Evolutionary conservation across 805 yeast species (phyloP), one percentile per base, ranked within the genome.

Genomic region (Lachancea meyersii): DNA sequence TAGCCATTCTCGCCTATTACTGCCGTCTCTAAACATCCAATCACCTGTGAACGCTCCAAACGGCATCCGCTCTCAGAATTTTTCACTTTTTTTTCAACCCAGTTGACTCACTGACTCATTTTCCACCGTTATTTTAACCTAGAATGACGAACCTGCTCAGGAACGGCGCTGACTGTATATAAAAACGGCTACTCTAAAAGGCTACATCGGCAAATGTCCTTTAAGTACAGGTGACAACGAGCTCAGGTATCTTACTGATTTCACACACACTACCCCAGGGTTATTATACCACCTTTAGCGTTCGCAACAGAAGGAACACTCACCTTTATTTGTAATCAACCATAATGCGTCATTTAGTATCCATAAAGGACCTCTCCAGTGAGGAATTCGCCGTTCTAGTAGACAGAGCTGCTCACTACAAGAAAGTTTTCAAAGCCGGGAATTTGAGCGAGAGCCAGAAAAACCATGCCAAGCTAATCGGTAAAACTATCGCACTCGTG

Each of bases 401-500:
- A 5, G 64, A 72, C 44, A 80, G 86, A 58, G 97, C 96, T 2
- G 72, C 73, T 39, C 51, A 70, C 43, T 86, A 75, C 66, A 91
- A 93, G 61, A 50, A 64, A 4, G 66, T 77, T 28, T 78, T 84
- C 61, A 79, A 77, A 55, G 60, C 73, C 4, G 77, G 80, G n/a
- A 64, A 60, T n/a, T 45, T 55, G n/a, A 43, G 49, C 11, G 68
- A 61, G 27, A 58, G 64, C 40, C 65, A 55, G 47, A 57, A 57
- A 35, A 54, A 64, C 22, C 71, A 73, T 39, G 60, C 66, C 20
- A 77, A 86, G 42, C 67, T 93, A 38, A 65, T 77, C 31, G 97
- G 97, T 2, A 86, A 81, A 62, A 76, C 91, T 2, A 80, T 86
- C 20, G 87, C 97, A 0, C 65, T 93, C 56, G 62, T 93, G 35